Evolutionary conservation across 768 basidiomycete genomes (phyloP).

Genomic region (Agaricus blazei): DNA sequence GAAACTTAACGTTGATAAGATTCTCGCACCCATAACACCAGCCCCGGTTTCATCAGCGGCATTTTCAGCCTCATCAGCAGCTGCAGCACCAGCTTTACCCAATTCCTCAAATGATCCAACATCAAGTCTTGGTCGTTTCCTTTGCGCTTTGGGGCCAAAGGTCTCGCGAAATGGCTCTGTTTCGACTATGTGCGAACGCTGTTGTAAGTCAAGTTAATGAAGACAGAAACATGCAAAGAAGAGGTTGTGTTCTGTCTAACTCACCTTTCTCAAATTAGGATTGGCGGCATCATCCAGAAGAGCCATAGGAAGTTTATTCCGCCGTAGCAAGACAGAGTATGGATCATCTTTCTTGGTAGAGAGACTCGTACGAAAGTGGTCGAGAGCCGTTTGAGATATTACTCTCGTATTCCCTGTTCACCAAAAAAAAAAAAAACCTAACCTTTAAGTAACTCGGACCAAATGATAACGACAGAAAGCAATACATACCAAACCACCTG

Average conservation of each 20-base stretch:
- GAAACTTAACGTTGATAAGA: neutral
- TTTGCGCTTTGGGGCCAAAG: constrained; percentile 93
- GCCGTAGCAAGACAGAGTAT: constrained; percentile 87
- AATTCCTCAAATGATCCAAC: constrained; percentile 94
- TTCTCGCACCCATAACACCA: constrained; percentile 39
- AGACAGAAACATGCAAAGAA: neutral
- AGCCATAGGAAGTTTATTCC: constrained; percentile 97
- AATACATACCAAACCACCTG: constrained; percentile 88
- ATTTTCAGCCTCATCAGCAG: constrained; percentile 48
- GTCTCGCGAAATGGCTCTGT: constrained; percentile 94
- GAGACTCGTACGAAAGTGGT: constrained; percentile 92
- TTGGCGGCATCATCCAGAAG: constrained; percentile 88
- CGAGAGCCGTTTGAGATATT: constrained; percentile 92
- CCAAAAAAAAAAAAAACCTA: neutral
- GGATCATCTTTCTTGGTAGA: constrained; percentile 85
- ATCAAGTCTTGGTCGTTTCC: constrained; percentile 83
- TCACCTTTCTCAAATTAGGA: constrained; percentile 69
- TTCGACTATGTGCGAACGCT: constrained; percentile 93
- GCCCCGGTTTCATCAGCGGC: constrained; percentile 31
- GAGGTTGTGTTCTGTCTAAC: constrained; percentile 18
- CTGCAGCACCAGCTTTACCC: constrained; percentile 54
- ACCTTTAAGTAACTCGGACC: neutral
- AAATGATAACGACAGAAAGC: neutral
- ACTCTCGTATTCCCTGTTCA: constrained; percentile 90
- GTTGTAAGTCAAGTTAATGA: neutral